Percentiles rank a stretch among this genome's conserved stretches.
Conservation (phyloP, 2,329 filamentous ascomycete species). For the Sporothrix inflata region DNA sequence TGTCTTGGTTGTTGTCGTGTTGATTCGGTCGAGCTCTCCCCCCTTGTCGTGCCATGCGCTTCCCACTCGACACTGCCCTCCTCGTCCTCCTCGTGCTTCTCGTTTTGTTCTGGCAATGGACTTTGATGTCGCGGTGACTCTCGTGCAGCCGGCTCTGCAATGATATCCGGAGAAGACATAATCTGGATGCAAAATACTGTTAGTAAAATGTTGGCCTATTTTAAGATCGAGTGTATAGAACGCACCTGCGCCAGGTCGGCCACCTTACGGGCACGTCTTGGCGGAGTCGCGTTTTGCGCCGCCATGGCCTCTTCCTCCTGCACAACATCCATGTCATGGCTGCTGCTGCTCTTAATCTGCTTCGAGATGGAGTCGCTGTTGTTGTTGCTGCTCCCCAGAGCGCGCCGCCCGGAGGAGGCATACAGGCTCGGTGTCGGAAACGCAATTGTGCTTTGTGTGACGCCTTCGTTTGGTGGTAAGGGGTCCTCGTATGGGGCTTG, state of each 20-base stretch:
- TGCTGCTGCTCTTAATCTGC: background rate
- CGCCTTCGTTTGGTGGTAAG: constrained; percentile 39
- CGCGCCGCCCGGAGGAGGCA: constrained; percentile 33
- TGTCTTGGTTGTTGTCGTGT: background rate
- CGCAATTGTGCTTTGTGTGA: constrained; percentile 41
- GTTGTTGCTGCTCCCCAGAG: background rate
- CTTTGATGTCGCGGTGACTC: background rate
- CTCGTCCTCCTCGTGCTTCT: background rate
- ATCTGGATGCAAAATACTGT: constrained; percentile 3
- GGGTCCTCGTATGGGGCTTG: constrained; percentile 19
- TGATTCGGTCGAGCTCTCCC: background rate
- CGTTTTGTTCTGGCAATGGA: background rate
- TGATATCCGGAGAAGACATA: constrained; percentile 39
- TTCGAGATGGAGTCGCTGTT: background rate
- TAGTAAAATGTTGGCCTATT: background rate
- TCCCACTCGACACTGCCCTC: background rate
- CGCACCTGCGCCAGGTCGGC: background rate
- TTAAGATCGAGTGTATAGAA: background rate
- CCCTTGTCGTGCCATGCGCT: background rate
- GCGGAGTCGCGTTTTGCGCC: background rate
- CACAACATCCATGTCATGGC: background rate
- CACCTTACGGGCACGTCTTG: background rate
- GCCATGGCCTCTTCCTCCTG: background rate
- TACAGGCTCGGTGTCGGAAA: constrained; percentile 44
- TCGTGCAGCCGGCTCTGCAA: constrained; percentile 7